Evolutionary conservation across 441 rosid genomes (phyloP).

Genomic region (Euphorbia schlechtendalii): DNA sequence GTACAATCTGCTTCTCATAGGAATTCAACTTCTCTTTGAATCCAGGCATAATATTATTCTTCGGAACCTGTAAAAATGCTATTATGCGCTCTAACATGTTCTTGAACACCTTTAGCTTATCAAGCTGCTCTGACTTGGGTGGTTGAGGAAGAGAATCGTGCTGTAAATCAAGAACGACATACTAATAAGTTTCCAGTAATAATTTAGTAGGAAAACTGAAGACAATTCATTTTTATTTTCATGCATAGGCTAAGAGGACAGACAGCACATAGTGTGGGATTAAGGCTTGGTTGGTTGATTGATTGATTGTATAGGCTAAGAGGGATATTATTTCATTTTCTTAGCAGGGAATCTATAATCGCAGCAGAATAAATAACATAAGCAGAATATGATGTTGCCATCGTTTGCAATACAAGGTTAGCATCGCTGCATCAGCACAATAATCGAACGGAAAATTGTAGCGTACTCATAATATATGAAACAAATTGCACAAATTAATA

Average conservation of each 20-base stretch:
- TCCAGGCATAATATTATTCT: constrained; percentile 34
- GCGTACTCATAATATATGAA: not conserved
- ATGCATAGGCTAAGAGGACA: too few relatives aligned
- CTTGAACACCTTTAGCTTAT: constrained; percentile 57
- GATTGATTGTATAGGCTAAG: too few relatives aligned
- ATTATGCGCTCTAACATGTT: constrained; percentile 64
- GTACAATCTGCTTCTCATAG: constrained; percentile 76
- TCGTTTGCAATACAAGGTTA: too few relatives aligned
- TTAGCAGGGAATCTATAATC: too few relatives aligned
- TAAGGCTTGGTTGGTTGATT: too few relatives aligned
- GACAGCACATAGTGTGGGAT: too few relatives aligned
- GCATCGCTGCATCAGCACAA: too few relatives aligned
- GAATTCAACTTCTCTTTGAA: constrained; percentile 60
- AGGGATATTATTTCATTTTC: too few relatives aligned
- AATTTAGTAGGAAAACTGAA: too few relatives aligned
- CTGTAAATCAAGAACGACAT: constrained; percentile 14
- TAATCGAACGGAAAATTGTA: not conserved
- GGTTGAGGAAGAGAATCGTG: constrained; percentile 64
- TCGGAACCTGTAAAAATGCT: constrained; percentile 45
- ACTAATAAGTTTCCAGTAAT: constrained; percentile 2
- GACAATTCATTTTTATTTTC: too few relatives aligned
- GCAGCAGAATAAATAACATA: too few relatives aligned
- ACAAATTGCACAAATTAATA: constrained; percentile 8
- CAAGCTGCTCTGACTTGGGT: constrained; percentile 71
- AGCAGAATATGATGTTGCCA: too few relatives aligned